Evolutionary conservation across 2,329 filamentous ascomycete genomes (phyloP), one percentile per base, ranked within the genome.

Genomic region (Ophiocordyceps camponoti-rufipedis): DNA sequence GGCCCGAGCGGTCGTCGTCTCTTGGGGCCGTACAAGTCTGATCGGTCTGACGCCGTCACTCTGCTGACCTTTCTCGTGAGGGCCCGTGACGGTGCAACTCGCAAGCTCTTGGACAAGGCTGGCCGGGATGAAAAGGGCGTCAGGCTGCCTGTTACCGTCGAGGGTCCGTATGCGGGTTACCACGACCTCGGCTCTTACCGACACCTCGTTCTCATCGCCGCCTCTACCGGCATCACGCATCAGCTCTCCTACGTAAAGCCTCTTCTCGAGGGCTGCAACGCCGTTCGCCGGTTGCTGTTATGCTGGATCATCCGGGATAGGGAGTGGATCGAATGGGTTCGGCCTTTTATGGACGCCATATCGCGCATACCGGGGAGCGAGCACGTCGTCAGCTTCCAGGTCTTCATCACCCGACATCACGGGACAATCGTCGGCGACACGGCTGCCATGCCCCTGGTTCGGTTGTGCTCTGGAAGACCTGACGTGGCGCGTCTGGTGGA

Each of bases 191-290:
- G 87, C 62, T 95, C 87, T 9, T 96, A 95, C 62, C 89, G 91
- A 38, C 89, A 91, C 42, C 78, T 81, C 43, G 75, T 98, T 50
- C 80, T 98, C 47, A 87, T 95, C 58, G 88, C 88, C 12, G 88
- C 87, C 47, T 85, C 89, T 46, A 87, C 91, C 5, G 91, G 91
- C 49, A 96, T 98, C 63, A 94, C 89, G 1, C 89, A 96, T 61
- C 86, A 94, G 60, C 76, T 96, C 28, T 85, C 86, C 33, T 94
- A 93, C 60, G 74, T 95, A 10, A 80, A 78, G 47, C 81, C 91
- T 44, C 68, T 89, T 5, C 72, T 89, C 47, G 66, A 78, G 45
- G 82, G 81, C 3, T 81, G 74, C 60, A 75, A 76, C 45, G 68
- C 75, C 5, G 85, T 85, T 3, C 81, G 87, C 44, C 78, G 80